These are phyloP conservation scores for Diaporthe vaccinii DNA, from an alignment of 2,329 filamentous ascomycete genomes.

Conservation along the genomic window DNA sequence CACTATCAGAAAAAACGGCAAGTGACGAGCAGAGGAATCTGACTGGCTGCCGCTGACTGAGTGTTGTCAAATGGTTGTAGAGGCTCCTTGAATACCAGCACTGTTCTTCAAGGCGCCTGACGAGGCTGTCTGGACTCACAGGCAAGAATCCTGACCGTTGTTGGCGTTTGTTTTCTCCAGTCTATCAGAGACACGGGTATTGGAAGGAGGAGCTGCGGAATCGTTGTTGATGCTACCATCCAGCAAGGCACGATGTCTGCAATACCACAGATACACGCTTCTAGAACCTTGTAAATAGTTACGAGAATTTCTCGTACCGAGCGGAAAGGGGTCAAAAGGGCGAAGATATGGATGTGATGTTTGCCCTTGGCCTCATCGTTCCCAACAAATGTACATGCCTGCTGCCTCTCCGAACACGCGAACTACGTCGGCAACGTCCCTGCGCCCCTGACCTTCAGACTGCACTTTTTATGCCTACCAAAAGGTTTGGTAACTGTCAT, in stretches of 20 bases:
- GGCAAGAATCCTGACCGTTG: too few relatives aligned
- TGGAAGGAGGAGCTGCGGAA: neutral
- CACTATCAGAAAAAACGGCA: neutral
- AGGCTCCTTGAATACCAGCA: too few relatives aligned
- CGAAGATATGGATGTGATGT: neutral
- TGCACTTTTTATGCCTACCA: neutral
- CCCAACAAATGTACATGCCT: neutral
- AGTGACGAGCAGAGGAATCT: neutral
- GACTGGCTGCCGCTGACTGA: neutral
- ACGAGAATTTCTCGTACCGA: neutral
- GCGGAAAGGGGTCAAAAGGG: neutral
- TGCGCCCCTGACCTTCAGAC: too few relatives aligned
- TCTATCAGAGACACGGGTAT: too few relatives aligned
- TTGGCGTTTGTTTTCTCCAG: neutral
- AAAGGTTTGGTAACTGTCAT: neutral
- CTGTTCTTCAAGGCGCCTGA: too few relatives aligned
- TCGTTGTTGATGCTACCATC: neutral
- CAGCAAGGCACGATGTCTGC: neutral
- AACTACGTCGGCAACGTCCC: neutral
- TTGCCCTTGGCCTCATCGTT: neutral
- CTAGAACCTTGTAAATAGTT: neutral
- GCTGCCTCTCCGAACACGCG: neutral
- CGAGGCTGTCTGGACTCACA: too few relatives aligned
- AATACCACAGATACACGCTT: neutral
- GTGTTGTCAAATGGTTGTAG: neutral